Percentiles rank a stretch among this genome's conserved stretches.
These are phyloP conservation scores for Gnomoniopsis sp. DNA, from an alignment of 2,329 filamentous ascomycete genomes.

Conservation along the genomic window DNA sequence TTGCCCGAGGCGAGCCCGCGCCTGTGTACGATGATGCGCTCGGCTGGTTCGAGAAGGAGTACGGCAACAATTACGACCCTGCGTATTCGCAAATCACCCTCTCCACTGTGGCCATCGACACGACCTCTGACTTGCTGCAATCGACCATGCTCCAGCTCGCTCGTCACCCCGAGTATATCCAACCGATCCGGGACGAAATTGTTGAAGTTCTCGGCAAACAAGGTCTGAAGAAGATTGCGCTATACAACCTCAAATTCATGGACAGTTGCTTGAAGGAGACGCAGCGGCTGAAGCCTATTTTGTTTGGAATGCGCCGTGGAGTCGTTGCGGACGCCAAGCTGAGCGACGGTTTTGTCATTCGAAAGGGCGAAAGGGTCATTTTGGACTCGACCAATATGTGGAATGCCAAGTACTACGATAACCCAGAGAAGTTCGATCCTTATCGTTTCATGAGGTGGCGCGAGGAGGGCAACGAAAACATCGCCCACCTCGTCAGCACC, in stretches of 20 bases:
- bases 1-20: slow-evolving; percentile 6
- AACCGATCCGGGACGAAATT: slow-evolving; percentile 40
- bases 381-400: slow-evolving; percentile 17
- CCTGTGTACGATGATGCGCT: slow-evolving; percentile 1
- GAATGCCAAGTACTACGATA: slow-evolving; percentile 22
- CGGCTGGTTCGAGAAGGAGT: slow-evolving; percentile 39
- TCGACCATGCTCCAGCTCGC: slow-evolving; percentile 38
- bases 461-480: slow-evolving; percentile 22
- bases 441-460: slow-evolving; percentile 28
- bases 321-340: slow-evolving; percentile 15
- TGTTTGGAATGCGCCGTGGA: slow-evolving; percentile 16
- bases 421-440: slow-evolving; percentile 25
- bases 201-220: slow-evolving; percentile 26
- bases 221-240: slow-evolving; percentile 32
- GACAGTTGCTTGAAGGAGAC: slow-evolving; percentile 40
- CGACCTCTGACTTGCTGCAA: slow-evolving; percentile 33
- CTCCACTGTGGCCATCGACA: slow-evolving; percentile 38
- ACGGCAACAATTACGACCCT: slow-evolving; percentile 28
- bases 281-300: slow-evolving; percentile 24
- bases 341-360: slow-evolving; percentile 23
- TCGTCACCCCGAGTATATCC: slow-evolving; percentile 35
- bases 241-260: slow-evolving; percentile 36
- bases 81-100: slow-evolving; percentile 32
- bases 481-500: slow-evolving; percentile 32
- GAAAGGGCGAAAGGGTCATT: slow-evolving; percentile 21